Percentiles rank a stretch among this genome's conserved stretches.
Conservation (phyloP, 306 rosid species). For the Ochetophila trinervis region DNA sequence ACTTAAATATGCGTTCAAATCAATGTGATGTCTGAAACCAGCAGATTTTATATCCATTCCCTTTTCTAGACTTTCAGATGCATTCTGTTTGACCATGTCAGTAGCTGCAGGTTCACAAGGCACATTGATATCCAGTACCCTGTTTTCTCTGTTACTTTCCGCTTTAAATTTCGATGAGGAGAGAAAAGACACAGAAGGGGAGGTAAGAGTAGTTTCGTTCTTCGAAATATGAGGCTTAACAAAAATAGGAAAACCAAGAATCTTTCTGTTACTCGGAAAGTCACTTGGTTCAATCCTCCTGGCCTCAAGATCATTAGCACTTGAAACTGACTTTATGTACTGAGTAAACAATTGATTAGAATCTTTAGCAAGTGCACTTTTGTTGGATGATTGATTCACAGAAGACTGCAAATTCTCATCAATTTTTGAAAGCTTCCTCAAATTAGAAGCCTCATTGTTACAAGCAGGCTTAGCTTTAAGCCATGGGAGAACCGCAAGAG, state of each 20-base stretch:
- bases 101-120: conserved; percentile 60
- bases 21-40: conserved; percentile 50
- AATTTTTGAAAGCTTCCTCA: conserved; percentile 31
- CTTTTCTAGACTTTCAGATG: conserved; percentile 33
- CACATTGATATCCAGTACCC: conserved; percentile 70
- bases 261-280: conserved; percentile 36
- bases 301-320: conserved; percentile 38
- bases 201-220: conserved; percentile 49
- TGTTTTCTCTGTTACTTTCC: conserved; percentile 37
- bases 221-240: conserved; percentile 45
- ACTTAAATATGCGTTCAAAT: conserved; percentile 66
- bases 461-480: conserved; percentile 46
- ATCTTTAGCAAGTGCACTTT: conserved; percentile 42
- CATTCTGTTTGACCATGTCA: conserved; percentile 43
- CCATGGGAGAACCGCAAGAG: conserved; percentile 61
- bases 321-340: conserved; percentile 37
- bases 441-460: conserved; percentile 45
- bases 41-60: conserved; percentile 35
- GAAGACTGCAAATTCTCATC: conserved; percentile 45
- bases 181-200: conserved; percentile 36
- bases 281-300: conserved; percentile 45
- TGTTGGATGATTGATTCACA: conserved; percentile 27
- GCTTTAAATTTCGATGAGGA: conserved; percentile 31
- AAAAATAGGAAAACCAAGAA: conserved; percentile 71
- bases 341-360: conserved; percentile 33